Conservation (phyloP, 2,329 filamentous ascomycete species). For the Colletotrichum liriopes region DNA sequence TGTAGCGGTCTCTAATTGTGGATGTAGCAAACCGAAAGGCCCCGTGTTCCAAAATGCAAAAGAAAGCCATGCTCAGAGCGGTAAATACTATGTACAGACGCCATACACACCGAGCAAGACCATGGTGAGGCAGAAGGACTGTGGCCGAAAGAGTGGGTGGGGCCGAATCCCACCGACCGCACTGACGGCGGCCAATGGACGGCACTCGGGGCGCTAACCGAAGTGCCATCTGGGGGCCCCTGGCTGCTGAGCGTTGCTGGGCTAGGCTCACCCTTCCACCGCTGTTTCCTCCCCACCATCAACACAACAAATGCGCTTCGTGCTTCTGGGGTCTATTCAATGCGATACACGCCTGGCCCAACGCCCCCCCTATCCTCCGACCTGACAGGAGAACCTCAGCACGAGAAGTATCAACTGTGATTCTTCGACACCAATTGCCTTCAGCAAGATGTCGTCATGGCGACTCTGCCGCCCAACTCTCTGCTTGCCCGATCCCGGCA, state of each 20-base stretch:
- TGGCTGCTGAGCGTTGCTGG: conserved; percentile 26
- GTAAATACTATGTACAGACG: too few species aligned
- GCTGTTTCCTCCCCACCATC: conserved; percentile 39
- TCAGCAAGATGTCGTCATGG: conserved; percentile 51
- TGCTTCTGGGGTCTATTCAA: conserved; percentile 28
- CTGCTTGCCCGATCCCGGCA: conserved; percentile 50
- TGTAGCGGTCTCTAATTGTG: too few species aligned
- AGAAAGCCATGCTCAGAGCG: neutral
- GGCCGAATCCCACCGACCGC: neutral
- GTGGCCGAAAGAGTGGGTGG: neutral
- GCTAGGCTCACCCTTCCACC: conserved; percentile 40
- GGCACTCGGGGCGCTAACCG: conserved; percentile 7
- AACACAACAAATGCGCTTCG: conserved; percentile 40
- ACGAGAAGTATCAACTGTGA: conserved; percentile 15
- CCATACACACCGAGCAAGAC: neutral
- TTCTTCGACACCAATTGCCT: neutral
- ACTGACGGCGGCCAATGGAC: conserved; percentile 4
- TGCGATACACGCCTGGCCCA: conserved; percentile 20
- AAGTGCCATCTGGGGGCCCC: neutral
- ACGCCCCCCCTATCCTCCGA: conserved; percentile 15
- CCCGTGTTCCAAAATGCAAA: neutral
- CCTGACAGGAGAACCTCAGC: neutral
- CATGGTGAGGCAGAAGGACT: neutral
- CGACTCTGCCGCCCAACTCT: conserved; percentile 50
- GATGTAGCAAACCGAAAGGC: neutral